Conservation (phyloP, 441 rosid genomes). For the Francoa sonchifolia region DNA sequence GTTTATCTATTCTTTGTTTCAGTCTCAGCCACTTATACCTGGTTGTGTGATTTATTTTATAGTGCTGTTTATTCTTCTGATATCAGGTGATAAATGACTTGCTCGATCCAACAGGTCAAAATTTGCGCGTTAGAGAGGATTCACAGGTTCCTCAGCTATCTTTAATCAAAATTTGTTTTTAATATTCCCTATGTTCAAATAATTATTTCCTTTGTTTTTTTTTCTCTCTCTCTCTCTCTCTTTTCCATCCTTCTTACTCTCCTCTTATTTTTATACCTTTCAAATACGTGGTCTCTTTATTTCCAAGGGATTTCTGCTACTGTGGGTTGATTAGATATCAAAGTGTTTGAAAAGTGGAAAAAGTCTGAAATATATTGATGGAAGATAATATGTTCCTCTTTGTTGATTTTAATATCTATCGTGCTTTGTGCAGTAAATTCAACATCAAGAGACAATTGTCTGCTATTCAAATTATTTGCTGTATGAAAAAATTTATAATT, state of each 20-base stretch:
- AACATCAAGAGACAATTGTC: too few relatives aligned
- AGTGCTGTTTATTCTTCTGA: slow-evolving; percentile 14
- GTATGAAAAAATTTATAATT: not conserved
- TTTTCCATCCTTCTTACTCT: not conserved
- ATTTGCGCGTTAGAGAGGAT: slow-evolving; percentile 96
- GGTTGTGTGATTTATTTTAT: slow-evolving; percentile 8
- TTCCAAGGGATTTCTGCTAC: not conserved
- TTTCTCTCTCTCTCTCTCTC: not conserved
- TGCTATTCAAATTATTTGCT: not conserved
- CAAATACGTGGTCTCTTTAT: not conserved
- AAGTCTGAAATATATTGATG: too few relatives aligned
- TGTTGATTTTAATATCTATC: too few relatives aligned
- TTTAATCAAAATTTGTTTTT: not conserved
- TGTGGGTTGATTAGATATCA: not conserved
- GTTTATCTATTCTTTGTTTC: too few relatives aligned
- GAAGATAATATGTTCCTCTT: too few relatives aligned
- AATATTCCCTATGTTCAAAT: not conserved
- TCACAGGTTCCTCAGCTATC: slow-evolving; percentile 48
- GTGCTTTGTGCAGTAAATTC: too few relatives aligned
- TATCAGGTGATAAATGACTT: slow-evolving; percentile 92
- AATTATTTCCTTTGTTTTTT: not conserved
- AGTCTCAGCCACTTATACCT: not conserved
- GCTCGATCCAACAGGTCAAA: slow-evolving; percentile 97
- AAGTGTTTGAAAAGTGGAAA: not conserved
- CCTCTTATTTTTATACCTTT: not conserved